Base-by-base conservation (phyloP, 352 stramenopile species). In the Phytophthora citricola region DNA sequence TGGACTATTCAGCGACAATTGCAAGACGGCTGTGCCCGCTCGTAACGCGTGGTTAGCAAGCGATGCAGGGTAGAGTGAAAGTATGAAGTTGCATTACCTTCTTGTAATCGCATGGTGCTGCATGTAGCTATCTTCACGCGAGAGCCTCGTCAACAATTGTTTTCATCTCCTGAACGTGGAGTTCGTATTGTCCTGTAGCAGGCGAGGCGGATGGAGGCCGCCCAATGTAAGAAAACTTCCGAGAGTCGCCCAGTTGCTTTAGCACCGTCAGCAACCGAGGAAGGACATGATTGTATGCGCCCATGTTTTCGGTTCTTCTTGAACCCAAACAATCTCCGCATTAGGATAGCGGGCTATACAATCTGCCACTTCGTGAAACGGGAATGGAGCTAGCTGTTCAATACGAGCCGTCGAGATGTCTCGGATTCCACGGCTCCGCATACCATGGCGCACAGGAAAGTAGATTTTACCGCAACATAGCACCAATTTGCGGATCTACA, bases 301-400 rank as follows among this genome's bases (percentile, higher is more conserved):
- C 98, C 97, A 99, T 99, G 73, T 99, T 99, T 98, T 98, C 20
- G 92, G 96, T 67, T 99, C 98, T 74, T 99, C 98, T 75, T 99
- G 98, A 12, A 95, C 88, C 94, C 95, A 99, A 24, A 99, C 81
- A 31, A 99, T 78, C 60, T 98, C 75, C 11, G 97, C 98, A 61
- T 99, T 99, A 8, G 85, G 74, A 73, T 99, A 99, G 45, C 84
- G 80, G 26, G 78, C 74, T 12, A 91, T 85, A 56, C 87, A 92
- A n/a, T 91, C 72, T 11, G 97, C 97, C 40, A 99, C 87, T 38
- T 97, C 85, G 55, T 99, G 81, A 79, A 99, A 99, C 43, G 98
- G 95, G 78, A 99, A 99, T 27, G 98, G 98, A 36, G 97, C 95
- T 61, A 96, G 64, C 63, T 97, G 88, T 69, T 97, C 89, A 24